Conservation (phyloP, 257 asterid genomes). For the Solanum chiquidenum region DNA sequence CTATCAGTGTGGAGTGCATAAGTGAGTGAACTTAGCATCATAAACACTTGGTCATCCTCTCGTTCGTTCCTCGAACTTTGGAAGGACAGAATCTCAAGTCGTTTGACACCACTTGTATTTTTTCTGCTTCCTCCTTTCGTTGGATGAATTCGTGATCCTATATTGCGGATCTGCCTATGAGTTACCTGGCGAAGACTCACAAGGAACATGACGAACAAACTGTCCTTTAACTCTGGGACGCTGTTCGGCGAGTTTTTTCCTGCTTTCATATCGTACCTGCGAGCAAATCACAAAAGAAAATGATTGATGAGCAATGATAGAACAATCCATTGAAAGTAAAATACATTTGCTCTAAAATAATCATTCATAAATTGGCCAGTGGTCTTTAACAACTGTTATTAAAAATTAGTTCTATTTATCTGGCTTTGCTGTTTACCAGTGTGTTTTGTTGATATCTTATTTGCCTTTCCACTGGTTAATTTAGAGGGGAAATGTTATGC, state of each 20-base stretch:
- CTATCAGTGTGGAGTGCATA: not conserved
- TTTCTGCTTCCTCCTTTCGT: conserved; percentile 3
- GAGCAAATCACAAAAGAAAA: not conserved
- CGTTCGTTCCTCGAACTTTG: not conserved
- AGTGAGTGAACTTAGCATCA: not conserved
- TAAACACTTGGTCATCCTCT: not conserved
- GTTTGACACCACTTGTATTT: conserved; percentile 18
- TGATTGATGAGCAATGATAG: not conserved
- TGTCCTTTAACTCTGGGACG: conserved; percentile 86
- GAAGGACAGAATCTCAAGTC: conserved; percentile 2
- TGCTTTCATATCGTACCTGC: conserved; percentile 81
- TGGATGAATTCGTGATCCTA: not conserved
- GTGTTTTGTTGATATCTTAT: not conserved
- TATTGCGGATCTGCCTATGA: conserved; percentile 17
- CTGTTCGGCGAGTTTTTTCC: conserved; percentile 83
- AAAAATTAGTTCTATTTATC: not conserved
- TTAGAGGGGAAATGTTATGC: not conserved
- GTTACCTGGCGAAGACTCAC: conserved; percentile 33
- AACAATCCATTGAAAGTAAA: not conserved
- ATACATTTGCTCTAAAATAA: not conserved
- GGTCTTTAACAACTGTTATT: not conserved
- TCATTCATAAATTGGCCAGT: not conserved
- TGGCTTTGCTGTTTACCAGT: not conserved
- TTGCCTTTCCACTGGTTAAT: not conserved
- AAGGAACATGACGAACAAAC: conserved; percentile 57